Percentiles rank a stretch among this genome's conserved stretches.
phyloP scores from a whole-genome alignment of 805 yeast species.

The Wickerhamomyces xylosicus region DNA sequence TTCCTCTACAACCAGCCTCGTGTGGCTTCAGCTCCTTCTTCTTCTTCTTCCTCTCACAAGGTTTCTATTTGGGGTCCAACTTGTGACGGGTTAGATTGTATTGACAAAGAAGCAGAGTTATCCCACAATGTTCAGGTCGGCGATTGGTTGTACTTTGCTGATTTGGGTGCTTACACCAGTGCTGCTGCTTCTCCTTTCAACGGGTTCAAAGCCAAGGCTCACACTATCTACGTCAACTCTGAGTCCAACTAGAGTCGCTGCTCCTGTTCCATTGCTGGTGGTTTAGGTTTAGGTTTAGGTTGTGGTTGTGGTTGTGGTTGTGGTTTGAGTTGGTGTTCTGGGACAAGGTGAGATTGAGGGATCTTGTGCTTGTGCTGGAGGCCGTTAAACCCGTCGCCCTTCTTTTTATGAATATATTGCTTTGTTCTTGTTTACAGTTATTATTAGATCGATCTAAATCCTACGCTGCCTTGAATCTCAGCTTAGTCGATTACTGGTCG shows the following conservation, averaged over 20 bases:
- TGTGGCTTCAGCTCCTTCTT: constrained; percentile 1
- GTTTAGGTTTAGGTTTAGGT: too few species aligned
- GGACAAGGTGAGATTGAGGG: too few species aligned
- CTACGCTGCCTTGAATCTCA: too few species aligned
- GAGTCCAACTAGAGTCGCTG: constrained; percentile 11
- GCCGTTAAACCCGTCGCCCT: too few species aligned
- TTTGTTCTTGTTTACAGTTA: too few species aligned
- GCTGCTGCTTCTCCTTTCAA: constrained; percentile 91
- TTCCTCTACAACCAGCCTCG: constrained; percentile 28
- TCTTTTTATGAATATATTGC: too few species aligned
- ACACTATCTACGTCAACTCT: constrained; percentile 54
- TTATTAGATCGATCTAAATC: too few species aligned
- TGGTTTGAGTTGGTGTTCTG: too few species aligned
- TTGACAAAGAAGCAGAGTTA: constrained; percentile 41
- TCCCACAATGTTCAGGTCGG: constrained; percentile 63
- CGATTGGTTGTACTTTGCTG: constrained; percentile 83
- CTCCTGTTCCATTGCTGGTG: neutral
- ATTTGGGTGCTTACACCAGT: constrained; percentile 85
- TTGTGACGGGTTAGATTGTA: constrained; percentile 92
- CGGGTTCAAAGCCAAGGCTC: constrained; percentile 62
- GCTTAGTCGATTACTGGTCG: too few species aligned
- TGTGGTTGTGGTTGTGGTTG: too few species aligned
- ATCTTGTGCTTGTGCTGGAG: too few species aligned
- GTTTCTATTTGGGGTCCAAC: constrained; percentile 97
- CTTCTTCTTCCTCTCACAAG: constrained; percentile 15